A percentile compares a stretch with the other conserved stretches of the same genome.
phyloP scores from a whole-genome alignment of 2,329 filamentous ascomycete species.

The Claviceps citrina region DNA sequence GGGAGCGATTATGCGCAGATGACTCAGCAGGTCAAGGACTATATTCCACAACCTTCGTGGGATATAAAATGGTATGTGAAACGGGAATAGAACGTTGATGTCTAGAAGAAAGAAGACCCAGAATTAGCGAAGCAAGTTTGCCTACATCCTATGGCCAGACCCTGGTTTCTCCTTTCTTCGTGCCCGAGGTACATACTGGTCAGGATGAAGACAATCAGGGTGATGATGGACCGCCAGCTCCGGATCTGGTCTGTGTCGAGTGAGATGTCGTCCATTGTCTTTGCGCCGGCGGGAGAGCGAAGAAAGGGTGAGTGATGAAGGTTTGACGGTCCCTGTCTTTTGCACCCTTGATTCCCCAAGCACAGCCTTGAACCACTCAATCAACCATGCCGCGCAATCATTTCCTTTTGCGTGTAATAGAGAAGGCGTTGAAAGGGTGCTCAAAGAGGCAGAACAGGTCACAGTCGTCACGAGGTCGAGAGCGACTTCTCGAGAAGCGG shows the following conservation, averaged over 20 bases:
- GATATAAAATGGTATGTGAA: conserved; percentile 45
- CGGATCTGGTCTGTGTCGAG: conserved; percentile 29
- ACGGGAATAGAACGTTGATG: conserved; percentile 53
- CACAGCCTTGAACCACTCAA: background rate
- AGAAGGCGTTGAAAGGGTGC: too few relatives aligned
- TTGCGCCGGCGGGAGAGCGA: background rate
- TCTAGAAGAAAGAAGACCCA: conserved; percentile 28
- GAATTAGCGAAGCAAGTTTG: background rate
- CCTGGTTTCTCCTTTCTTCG: background rate
- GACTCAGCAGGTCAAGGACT: conserved; percentile 21
- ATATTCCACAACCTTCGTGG: conserved; percentile 34
- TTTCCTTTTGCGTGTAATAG: too few relatives aligned
- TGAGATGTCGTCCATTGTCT: conserved; percentile 5
- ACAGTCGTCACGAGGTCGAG: too few relatives aligned
- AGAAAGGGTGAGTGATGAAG: background rate
- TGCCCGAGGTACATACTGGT: conserved; percentile 41
- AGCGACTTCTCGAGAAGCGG: too few relatives aligned
- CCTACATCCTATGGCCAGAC: background rate
- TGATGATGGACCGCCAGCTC: conserved; percentile 55
- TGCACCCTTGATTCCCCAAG: background rate
- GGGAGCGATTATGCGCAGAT: conserved; percentile 37
- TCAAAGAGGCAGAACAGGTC: too few relatives aligned
- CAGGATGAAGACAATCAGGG: conserved; percentile 51
- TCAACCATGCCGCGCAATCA: background rate
- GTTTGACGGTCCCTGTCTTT: background rate